Percentiles rank a stretch among this genome's conserved stretches.
phyloP scores from a whole-genome alignment of 345 rosid species.

The Toxicodendron radicans region DNA sequence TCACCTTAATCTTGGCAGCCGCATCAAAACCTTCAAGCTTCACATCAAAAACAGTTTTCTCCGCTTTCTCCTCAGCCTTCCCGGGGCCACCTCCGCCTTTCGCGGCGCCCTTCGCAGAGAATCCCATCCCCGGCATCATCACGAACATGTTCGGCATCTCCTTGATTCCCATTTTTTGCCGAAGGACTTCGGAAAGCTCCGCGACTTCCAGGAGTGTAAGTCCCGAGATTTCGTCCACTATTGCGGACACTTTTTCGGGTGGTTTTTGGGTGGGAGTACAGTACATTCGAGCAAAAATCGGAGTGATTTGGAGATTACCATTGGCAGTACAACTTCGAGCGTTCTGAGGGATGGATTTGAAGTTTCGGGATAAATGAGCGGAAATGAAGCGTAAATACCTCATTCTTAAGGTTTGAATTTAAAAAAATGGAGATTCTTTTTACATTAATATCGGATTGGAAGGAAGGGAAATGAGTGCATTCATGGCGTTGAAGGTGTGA shows the following conservation, averaged over 20 bases:
- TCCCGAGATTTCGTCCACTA: constrained; percentile 66
- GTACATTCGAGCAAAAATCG: constrained; percentile 23
- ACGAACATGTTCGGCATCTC: constrained; percentile 86
- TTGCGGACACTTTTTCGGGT: constrained; percentile 48
- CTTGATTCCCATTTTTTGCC: constrained; percentile 52
- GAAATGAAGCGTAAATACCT: constrained; percentile 42
- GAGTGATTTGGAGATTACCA: constrained; percentile 19
- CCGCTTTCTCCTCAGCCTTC: constrained; percentile 57
- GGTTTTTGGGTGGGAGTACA: constrained; percentile 21
- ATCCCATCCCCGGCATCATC: constrained; percentile 92
- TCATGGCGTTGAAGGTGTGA: not conserved
- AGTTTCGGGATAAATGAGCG: constrained; percentile 35
- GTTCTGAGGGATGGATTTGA: constrained; percentile 20
- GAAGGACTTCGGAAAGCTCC: constrained; percentile 67
- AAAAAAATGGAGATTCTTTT: not conserved
- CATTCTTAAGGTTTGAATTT: constrained; percentile 29
- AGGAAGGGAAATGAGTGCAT: not conserved
- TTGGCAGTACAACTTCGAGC: constrained; percentile 5
- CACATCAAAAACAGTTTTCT: constrained; percentile 72
- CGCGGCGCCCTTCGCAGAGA: constrained; percentile 39
- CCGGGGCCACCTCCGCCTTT: constrained; percentile 41
- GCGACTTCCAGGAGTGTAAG: constrained; percentile 76
- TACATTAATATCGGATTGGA: not conserved
- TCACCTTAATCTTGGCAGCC: constrained; percentile 78
- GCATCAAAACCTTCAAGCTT: constrained; percentile 82